Percentiles rank a stretch among this genome's conserved stretches.
These are phyloP conservation scores for Aspergillus panamensis DNA, from an alignment of 495 filamentous ascomycete species.

Conservation along the genomic window DNA sequence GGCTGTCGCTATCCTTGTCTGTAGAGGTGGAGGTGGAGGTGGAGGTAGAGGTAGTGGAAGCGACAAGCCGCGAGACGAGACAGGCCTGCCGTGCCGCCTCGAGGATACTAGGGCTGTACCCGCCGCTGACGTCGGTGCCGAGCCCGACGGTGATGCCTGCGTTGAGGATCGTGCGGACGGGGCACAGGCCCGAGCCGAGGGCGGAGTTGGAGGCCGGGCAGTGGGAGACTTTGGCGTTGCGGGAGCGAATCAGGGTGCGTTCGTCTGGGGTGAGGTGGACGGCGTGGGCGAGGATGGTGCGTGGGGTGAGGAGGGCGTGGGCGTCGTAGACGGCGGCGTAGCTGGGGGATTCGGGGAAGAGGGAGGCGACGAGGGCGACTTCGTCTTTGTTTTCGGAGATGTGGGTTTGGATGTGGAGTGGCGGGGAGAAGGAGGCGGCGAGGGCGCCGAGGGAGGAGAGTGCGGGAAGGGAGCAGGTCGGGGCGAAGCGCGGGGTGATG, in stretches of 20 bases:
- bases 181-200: slow-evolving; percentile 69
- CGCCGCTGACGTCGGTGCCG: slow-evolving; percentile 86
- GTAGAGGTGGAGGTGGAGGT: background rate
- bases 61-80: slow-evolving; percentile 60
- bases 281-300: slow-evolving; percentile 83
- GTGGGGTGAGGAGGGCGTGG: slow-evolving; percentile 60
- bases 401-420: slow-evolving; percentile 81
- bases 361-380: slow-evolving; percentile 58
- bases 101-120: slow-evolving; percentile 74
- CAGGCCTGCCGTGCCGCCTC: slow-evolving; percentile 75
- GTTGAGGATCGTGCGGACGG: slow-evolving; percentile 68
- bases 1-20: slow-evolving; percentile 2
- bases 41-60: slow-evolving; percentile 4
- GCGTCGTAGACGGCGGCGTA: slow-evolving; percentile 83
- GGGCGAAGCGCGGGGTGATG: slow-evolving; percentile 88
- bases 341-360: slow-evolving; percentile 61
- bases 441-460: slow-evolving; percentile 62
- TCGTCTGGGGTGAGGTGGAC: slow-evolving; percentile 70
- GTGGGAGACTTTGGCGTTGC: slow-evolving; percentile 68
- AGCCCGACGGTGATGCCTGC: slow-evolving; percentile 74
- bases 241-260: slow-evolving; percentile 52
- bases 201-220: slow-evolving; percentile 84
- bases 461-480: slow-evolving; percentile 59
- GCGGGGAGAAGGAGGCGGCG: slow-evolving; percentile 50
- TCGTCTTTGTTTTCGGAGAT: slow-evolving; percentile 82